Evolutionary conservation across 2,329 filamentous ascomycete genomes (phyloP), one percentile per base, ranked within the genome.

Genomic region (Clarireedia homoeocarpa): DNA sequence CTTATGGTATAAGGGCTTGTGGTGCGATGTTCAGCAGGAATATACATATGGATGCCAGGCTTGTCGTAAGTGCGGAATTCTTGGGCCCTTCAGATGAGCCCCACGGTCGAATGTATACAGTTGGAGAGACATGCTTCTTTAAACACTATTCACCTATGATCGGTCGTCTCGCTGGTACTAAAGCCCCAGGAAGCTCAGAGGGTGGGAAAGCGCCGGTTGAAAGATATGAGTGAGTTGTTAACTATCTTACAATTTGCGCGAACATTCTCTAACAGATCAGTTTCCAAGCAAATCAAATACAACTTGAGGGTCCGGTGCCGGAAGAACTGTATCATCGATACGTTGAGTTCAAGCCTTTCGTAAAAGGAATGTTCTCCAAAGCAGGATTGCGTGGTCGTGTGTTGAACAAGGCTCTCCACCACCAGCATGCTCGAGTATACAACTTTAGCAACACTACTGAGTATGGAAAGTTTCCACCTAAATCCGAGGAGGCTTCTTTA

Each of bases 261-360:
- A 4, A 49, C 42, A 34, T 47, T 7, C 34, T 26, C 50, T 67
- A 58, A 67, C 58, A 47, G 39, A 4, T 15, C 65, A 91, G 88
- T 71, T 97, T 97, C 72, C 91, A 96, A 77, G 89, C 92, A 40
- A 91, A 90, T 69, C 88, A 96, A 70, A 84, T 96, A 66, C 92
- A 96, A 69, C 79, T 97, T 6, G 77, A 81, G 47, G 92, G 92
- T 0, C 92, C 92, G 0, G 86, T 94, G 0, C 91, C 92, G 0
- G 75, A 82, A 2, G 77, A 84, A 59, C 76, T 97, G 36, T 96
- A 96, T 70, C 91, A 96, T 70, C 87, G 91, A 62, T 97, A 88
- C 67, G 91, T 96, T 56, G 91, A 95, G 70, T 96, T 96, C 72
- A 87, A 84, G 56, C 91, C 91, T 26, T 89, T 96, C 66, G 88